A percentile compares a stretch with the other conserved stretches of the same genome.
Conservation (phyloP, 2,329 filamentous ascomycete genomes). For the Aspergillus pseudoviridinutans region DNA sequence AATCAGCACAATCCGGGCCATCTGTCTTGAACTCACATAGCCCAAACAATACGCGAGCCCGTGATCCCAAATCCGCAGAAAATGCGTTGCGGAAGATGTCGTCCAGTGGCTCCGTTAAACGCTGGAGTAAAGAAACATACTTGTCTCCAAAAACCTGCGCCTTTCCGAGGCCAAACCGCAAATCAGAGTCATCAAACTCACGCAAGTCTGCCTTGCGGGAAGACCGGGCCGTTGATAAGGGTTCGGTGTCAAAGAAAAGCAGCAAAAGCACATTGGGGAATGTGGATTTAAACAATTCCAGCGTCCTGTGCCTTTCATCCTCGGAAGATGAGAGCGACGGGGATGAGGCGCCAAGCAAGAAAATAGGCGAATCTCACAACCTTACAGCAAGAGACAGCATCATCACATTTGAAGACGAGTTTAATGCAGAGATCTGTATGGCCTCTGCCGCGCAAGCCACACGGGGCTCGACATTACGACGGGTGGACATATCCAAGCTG, state of each 20-base stretch:
- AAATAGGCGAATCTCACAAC: conserved; percentile 11
- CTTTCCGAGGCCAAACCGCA: conserved; percentile 10
- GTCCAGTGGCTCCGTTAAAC: conserved; percentile 21
- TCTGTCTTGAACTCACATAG: conserved; percentile 22
- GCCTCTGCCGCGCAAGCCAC: conserved; percentile 37
- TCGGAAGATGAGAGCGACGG: conserved; percentile 45
- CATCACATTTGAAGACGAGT: conserved; percentile 33
- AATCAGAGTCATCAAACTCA: conserved; percentile 14
- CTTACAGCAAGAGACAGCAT: conserved; percentile 35
- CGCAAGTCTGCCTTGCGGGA: conserved; percentile 14
- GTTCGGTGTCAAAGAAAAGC: conserved; percentile 32
- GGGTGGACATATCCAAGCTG: conserved; percentile 24
- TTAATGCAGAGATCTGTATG: conserved; percentile 42
- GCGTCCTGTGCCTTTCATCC: conserved; percentile 48
- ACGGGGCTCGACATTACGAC: conserved; percentile 24
- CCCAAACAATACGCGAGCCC: conserved; percentile 18
- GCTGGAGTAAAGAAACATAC: conserved; percentile 22
- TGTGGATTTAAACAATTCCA: conserved; percentile 42
- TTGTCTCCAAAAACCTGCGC: conserved; percentile 19
- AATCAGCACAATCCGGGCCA: conserved; percentile 17
- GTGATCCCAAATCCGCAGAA: conserved; percentile 17
- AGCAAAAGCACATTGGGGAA: conserved; percentile 36
- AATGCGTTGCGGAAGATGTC: conserved; percentile 14
- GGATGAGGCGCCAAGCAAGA: conserved; percentile 18
- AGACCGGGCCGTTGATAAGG: conserved; percentile 17